Percentiles rank a stretch among this genome's conserved stretches.
Evolutionary conservation across 169 alveolate genomes (phyloP).

Genomic region (Cryptosporidium canis): DNA sequence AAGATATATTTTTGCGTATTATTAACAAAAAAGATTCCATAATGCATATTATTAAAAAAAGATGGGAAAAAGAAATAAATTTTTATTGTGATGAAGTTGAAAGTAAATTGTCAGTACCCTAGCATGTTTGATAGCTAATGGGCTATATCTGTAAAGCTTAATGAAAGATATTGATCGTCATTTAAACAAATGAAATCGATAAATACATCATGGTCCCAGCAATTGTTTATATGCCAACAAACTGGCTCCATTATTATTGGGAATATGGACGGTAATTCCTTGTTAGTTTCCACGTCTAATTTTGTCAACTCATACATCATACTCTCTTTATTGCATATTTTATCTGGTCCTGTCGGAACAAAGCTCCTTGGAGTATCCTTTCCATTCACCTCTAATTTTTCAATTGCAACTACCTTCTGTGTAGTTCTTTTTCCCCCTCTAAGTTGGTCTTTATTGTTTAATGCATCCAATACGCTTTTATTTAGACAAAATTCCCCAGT

Average conservation of each 20-base stretch:
- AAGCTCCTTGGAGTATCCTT: not conserved
- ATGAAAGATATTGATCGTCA: not conserved
- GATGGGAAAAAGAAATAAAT: slow-evolving; percentile 50
- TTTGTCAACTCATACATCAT: not conserved
- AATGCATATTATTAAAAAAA: not conserved
- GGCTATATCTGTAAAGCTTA: not conserved
- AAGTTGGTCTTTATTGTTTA: not conserved
- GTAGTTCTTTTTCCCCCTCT: not conserved
- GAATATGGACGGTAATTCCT: not conserved
- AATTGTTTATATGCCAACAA: not conserved
- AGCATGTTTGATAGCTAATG: not conserved
- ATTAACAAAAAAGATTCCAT: not conserved
- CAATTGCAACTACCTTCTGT: not conserved
- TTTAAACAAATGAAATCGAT: not conserved
- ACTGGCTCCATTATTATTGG: not conserved
- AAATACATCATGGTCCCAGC: not conserved
- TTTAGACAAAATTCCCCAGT: not conserved
- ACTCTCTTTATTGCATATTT: not conserved
- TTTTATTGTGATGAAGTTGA: slow-evolving; percentile 14
- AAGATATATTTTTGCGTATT: slow-evolving; percentile 26
- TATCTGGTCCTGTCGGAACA: not conserved
- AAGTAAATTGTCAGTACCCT: not conserved
- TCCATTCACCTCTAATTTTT: not conserved
- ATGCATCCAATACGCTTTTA: not conserved
- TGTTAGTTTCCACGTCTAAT: not conserved